phyloP scores from a whole-genome alignment of 2,329 filamentous ascomycete species.

The Simplicillium aogashimaense region DNA sequence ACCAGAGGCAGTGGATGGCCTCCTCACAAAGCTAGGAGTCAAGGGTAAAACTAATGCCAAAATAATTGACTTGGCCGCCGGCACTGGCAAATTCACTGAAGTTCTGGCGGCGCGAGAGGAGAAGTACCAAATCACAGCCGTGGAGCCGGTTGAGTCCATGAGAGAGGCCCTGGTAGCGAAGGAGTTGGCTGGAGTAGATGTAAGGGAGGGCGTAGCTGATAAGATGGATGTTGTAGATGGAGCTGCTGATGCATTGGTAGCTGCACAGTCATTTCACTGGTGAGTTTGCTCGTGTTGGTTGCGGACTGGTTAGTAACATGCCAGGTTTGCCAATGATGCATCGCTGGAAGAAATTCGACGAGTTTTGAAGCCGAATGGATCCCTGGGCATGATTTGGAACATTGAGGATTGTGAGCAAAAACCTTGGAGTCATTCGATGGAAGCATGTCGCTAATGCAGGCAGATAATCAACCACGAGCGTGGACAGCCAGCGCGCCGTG shows the following conservation, averaged over 20 bases:
- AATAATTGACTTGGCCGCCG: constrained; percentile 56
- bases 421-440: no score
- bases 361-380: constrained; percentile 48
- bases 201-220: constrained; percentile 48
- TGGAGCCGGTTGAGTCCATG: constrained; percentile 60
- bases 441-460: neutral
- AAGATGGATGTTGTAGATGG: constrained; percentile 44
- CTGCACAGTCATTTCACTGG: constrained; percentile 51
- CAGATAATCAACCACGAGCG: constrained; percentile 52
- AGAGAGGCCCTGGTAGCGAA: constrained; percentile 50
- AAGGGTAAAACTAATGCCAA: constrained; percentile 31
- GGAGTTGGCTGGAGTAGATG: constrained; percentile 40
- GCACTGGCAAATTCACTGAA: constrained; percentile 64
- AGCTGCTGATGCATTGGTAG: constrained; percentile 55
- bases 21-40: constrained; percentile 47
- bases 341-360: constrained; percentile 58
- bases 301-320: neutral
- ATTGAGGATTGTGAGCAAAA: constrained; percentile 52
- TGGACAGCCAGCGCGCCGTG: constrained; percentile 49
- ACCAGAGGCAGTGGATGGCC: constrained; percentile 41
- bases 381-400: constrained; percentile 64
- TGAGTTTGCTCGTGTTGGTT: constrained; percentile 18
- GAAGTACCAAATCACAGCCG: constrained; percentile 46
- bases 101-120: constrained; percentile 48
- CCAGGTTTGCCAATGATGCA: constrained; percentile 58